Percentiles rank a stretch among this genome's conserved stretches.
These are phyloP conservation scores for Curvularia sp. DNA, from an alignment of 2,329 filamentous ascomycete species.

Conservation along the genomic window DNA sequence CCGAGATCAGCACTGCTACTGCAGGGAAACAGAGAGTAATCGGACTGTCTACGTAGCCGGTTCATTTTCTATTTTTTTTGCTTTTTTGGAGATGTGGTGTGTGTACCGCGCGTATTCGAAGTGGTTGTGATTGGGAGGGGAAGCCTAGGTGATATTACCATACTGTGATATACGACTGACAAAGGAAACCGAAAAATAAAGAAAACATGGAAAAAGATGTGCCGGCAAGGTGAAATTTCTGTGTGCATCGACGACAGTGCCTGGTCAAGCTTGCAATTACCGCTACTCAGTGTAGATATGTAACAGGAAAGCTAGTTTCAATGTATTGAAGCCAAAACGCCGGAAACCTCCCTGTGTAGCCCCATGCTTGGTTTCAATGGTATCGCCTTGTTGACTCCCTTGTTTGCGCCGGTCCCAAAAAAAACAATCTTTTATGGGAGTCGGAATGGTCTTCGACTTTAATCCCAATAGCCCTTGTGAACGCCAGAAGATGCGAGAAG, in stretches of 20 bases:
- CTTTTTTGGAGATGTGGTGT: not conserved
- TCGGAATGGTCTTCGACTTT: conserved; percentile 8
- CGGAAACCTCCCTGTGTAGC: not conserved
- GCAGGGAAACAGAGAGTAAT: not conserved
- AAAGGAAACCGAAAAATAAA: not conserved
- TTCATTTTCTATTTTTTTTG: not conserved
- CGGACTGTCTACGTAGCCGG: not conserved
- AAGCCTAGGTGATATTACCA: not conserved
- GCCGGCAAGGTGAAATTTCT: not conserved
- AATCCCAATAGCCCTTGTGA: not conserved
- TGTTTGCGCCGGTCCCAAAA: not conserved
- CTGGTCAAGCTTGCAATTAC: not conserved
- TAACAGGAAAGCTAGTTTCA: not conserved
- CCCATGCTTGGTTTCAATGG: not conserved
- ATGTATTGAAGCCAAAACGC: not conserved
- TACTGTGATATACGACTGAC: not conserved
- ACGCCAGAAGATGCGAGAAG: conserved; percentile 7
- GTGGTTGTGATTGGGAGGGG: not conserved
- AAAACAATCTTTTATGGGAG: not conserved
- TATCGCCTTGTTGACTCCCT: conserved; percentile 1
- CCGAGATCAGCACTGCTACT: conserved; percentile 5
- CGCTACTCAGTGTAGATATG: not conserved
- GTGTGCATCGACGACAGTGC: too few species aligned
- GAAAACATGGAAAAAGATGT: not conserved
- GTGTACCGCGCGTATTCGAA: not conserved